Evolutionary conservation across 2,329 filamentous ascomycete genomes (phyloP), one percentile per base, ranked within the genome.

Genomic region (Blumeria graminis): DNA sequence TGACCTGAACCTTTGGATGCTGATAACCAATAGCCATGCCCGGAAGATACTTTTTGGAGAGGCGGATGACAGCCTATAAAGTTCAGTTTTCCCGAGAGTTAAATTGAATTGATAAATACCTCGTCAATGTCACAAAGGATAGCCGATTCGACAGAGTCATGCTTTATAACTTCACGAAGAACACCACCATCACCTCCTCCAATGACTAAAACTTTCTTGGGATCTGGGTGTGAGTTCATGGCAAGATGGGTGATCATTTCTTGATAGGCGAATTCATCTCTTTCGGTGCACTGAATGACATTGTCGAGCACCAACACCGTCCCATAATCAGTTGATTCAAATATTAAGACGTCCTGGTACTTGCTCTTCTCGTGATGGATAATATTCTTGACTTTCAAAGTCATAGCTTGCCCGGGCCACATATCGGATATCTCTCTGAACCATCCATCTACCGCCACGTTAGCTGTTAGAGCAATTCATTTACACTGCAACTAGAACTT

Each of bases 221-320:
- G 92, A 76, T 94, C 82, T 64, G 92, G 92, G 80, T 98, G 92
- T 56, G 90, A 87, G 80, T 94, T 92, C 84, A 98, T 87, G 72
- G 88, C 92, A 63, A 98, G 78, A 74, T 98, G 88, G 65, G 90
- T 89, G 72, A 98, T 98, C 92, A 98, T 98, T 80, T 98, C 92
- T 77, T 98, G 92, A 81, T 94, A 94, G 65, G 89, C 87, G 77
- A 96, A 98, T 76, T 98, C 92, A 69, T 98, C 88, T 63, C 90
- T 83, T 80, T 98, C 92, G 64, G 92, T 96, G 79, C 82, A 88
- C 74, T 98, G 92, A 71, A 98, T 94, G 69, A 95, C 92, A 70
- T 96, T 96, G 78, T 98, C 92, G 64, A 98, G 81, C 61, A 98
- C 90, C 58, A 98, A 78, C 60, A 96, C 90, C 68, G 81, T 94